These are phyloP conservation scores for Litchi chinensis DNA, from an alignment of 345 rosid species.

Conservation along the genomic window DNA sequence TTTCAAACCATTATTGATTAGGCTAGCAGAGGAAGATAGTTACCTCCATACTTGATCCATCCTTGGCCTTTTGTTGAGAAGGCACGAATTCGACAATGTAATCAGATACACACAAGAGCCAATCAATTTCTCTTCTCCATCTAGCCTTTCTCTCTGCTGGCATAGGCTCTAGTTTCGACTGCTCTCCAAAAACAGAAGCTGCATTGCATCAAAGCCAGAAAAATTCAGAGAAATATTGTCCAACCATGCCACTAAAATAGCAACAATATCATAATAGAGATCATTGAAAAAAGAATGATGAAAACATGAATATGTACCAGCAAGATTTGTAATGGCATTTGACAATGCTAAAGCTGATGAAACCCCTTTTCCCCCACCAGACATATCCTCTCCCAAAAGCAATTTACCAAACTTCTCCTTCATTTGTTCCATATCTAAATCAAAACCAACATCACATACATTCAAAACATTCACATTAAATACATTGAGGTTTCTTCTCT, in stretches of 20 bases:
- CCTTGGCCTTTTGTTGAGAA: constrained; percentile 60
- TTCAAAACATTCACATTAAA: not conserved
- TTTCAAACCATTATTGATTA: not conserved
- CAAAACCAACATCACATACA: constrained; percentile 7
- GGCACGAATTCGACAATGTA: constrained; percentile 72
- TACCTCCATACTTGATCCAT: constrained; percentile 65
- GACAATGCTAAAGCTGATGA: constrained; percentile 78
- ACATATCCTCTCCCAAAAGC: constrained; percentile 74
- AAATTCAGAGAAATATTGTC: too few species aligned
- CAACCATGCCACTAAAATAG: not conserved
- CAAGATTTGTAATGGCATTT: constrained; percentile 43
- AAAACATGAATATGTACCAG: constrained; percentile 16
- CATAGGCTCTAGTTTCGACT: constrained; percentile 60
- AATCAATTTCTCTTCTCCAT: constrained; percentile 70
- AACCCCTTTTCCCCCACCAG: constrained; percentile 78
- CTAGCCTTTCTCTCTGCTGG: constrained; percentile 50
- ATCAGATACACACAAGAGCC: constrained; percentile 72
- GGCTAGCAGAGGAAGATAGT: not conserved
- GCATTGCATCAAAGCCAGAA: constrained; percentile 13
- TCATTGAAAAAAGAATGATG: not conserved
- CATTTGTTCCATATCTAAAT: constrained; percentile 60
- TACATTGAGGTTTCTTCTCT: too few species aligned
- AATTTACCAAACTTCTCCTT: constrained; percentile 65
- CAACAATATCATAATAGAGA: not conserved
- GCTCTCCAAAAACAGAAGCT: constrained; percentile 43